Percentiles rank a stretch among this genome's conserved stretches.
Conservation (phyloP, 2,329 filamentous ascomycete genomes). For the Diaporthe citri region DNA sequence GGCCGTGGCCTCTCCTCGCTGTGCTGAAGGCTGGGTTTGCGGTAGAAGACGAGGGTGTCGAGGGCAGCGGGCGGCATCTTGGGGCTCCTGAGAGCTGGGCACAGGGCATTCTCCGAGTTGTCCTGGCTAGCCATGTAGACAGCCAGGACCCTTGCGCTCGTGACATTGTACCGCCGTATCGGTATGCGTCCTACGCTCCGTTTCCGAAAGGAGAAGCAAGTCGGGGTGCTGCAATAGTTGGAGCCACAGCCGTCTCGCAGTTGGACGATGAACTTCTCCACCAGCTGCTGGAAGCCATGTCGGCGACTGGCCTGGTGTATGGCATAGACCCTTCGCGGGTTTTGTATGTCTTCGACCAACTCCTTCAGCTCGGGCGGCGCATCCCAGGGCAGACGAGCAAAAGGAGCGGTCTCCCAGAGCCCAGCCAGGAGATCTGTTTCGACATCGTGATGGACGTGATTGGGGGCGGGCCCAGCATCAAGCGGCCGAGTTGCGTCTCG, state of each 20-base stretch:
- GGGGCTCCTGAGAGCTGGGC: slow-evolving; percentile 62
- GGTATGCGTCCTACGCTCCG: slow-evolving; percentile 75
- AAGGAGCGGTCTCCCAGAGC: slow-evolving; percentile 72
- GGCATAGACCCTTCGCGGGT: slow-evolving; percentile 71
- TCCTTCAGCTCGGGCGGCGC: slow-evolving; percentile 70
- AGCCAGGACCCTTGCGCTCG: slow-evolving; percentile 85
- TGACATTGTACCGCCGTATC: slow-evolving; percentile 81
- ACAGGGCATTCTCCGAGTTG: slow-evolving; percentile 79
- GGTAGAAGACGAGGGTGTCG: slow-evolving; percentile 61
- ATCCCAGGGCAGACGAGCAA: slow-evolving; percentile 70
- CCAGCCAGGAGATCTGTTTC: slow-evolving; percentile 66
- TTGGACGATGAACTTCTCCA: slow-evolving; percentile 83
- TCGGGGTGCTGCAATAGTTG: slow-evolving; percentile 77
- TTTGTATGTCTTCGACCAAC: slow-evolving; percentile 69
- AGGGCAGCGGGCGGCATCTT: slow-evolving; percentile 59
- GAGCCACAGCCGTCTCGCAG: slow-evolving; percentile 84
- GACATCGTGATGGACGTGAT: slow-evolving; percentile 45
- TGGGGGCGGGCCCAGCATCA: slow-evolving; percentile 47
- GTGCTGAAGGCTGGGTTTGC: slow-evolving; percentile 44
- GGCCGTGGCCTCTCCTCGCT: slow-evolving; percentile 40
- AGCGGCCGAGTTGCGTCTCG: slow-evolving; percentile 56
- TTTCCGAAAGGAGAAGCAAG: slow-evolving; percentile 84
- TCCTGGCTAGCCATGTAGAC: slow-evolving; percentile 85
- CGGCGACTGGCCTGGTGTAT: slow-evolving; percentile 72
- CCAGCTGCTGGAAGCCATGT: slow-evolving; percentile 74